Evolutionary conservation across 495 filamentous ascomycete species (phyloP).

Genomic region (Podospora pseudoanserina): DNA sequence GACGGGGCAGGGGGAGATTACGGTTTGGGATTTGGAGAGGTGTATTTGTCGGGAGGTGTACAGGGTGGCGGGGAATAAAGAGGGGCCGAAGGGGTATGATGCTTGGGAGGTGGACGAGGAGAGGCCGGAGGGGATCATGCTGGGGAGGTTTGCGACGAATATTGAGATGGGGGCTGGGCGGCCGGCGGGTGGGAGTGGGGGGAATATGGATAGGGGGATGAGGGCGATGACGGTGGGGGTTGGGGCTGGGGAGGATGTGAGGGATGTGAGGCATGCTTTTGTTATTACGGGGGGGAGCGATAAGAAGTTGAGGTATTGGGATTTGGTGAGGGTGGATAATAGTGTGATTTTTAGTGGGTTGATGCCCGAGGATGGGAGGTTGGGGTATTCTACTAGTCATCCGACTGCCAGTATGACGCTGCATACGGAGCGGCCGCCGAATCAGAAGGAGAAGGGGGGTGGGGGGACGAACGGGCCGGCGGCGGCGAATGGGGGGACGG

Average conservation of each 20-base stretch:
- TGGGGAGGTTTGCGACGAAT: slow-evolving; percentile 77
- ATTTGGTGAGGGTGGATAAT: slow-evolving; percentile 66
- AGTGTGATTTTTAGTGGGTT: slow-evolving; percentile 77
- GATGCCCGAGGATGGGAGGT: slow-evolving; percentile 64
- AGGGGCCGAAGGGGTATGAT: slow-evolving; percentile 67
- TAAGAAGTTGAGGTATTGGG: slow-evolving; percentile 92
- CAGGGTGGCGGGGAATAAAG: slow-evolving; percentile 55
- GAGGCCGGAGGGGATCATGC: slow-evolving; percentile 72
- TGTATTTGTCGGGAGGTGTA: slow-evolving; percentile 86
- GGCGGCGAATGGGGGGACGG: slow-evolving; percentile 37
- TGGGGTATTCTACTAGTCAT: slow-evolving; percentile 68
- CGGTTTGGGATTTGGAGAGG: slow-evolving; percentile 94
- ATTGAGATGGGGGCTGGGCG: slow-evolving; percentile 51
- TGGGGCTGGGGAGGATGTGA: slow-evolving; percentile 53
- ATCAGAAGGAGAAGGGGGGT: slow-evolving; percentile 22
- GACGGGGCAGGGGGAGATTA: slow-evolving; percentile 86
- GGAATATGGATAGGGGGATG: slow-evolving; percentile 49
- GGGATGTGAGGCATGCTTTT: slow-evolving; percentile 61
- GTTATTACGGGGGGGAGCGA: slow-evolving; percentile 85
- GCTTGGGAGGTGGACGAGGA: slow-evolving; percentile 90
- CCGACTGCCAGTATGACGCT: slow-evolving; percentile 65
- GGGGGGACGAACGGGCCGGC: slow-evolving; percentile 23
- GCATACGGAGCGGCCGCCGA: slow-evolving; percentile 65
- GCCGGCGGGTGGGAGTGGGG: slow-evolving; percentile 25
- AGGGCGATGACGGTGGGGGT: slow-evolving; percentile 56